Evolutionary conservation across 2,329 filamentous ascomycete genomes (phyloP).

Genomic region (Aulographum hederae): DNA sequence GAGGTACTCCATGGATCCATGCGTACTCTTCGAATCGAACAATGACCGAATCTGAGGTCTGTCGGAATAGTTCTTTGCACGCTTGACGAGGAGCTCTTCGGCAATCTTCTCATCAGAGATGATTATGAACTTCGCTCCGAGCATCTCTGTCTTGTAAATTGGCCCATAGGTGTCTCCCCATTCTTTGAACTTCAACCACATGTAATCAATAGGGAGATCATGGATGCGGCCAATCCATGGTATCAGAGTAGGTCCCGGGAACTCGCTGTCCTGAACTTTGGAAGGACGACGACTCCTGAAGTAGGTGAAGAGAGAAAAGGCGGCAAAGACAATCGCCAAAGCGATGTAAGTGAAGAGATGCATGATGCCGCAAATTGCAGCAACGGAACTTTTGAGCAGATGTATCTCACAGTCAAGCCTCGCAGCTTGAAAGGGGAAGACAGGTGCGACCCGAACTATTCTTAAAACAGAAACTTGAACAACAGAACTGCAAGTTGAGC

Average conservation of each 20-base stretch:
- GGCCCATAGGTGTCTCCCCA: slow-evolving; percentile 15
- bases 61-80: slow-evolving; percentile 33
- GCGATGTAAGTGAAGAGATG: no score
- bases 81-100: slow-evolving; percentile 33
- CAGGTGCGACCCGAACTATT: no score
- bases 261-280: slow-evolving; percentile 10
- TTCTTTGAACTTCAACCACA: slow-evolving; percentile 40
- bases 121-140: slow-evolving; percentile 26
- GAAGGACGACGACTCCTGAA: background rate
- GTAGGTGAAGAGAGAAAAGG: no score
- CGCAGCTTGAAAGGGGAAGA: no score
- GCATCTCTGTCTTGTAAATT: slow-evolving; percentile 16
- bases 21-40: slow-evolving; percentile 34
- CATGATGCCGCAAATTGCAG: no score
- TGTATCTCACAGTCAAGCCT: no score
- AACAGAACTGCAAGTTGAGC: no score
- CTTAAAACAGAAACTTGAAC: no score
- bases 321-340: no score
- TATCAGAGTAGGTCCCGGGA: slow-evolving; percentile 22
- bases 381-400: no score
- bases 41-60: slow-evolving; percentile 30
- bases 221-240: slow-evolving; percentile 22
- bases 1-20: slow-evolving; percentile 37
- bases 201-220: slow-evolving; percentile 28
- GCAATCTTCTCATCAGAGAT: slow-evolving; percentile 33